phyloP scores from a whole-genome alignment of 371 early-diverging fungal genomes.

The Apophysomyces elegans region DNA sequence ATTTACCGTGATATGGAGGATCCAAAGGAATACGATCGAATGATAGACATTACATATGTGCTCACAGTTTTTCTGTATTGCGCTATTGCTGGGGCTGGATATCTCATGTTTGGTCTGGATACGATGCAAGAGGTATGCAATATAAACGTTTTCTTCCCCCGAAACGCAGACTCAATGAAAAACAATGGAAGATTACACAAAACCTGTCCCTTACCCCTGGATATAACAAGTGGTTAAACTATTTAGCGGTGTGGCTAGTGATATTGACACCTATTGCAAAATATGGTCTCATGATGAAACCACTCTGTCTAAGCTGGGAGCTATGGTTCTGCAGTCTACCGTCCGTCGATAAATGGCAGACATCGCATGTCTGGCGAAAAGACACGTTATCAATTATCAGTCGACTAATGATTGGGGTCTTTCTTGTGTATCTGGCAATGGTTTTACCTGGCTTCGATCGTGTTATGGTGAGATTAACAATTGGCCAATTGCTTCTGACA shows the following conservation, averaged over 20 bases:
- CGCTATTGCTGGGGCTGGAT: constrained; percentile 56
- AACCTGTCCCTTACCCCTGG: constrained; percentile 57
- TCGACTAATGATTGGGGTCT: constrained; percentile 23
- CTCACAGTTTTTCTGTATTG: constrained; percentile 35
- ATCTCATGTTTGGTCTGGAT: constrained; percentile 76
- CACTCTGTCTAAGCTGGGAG: constrained; percentile 58
- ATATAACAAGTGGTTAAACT: constrained; percentile 50
- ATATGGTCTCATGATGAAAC: constrained; percentile 60
- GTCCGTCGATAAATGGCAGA: constrained; percentile 17
- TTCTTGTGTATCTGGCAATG: constrained; percentile 50
- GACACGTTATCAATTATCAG: constrained; percentile 15
- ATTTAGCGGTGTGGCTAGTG: constrained; percentile 56
- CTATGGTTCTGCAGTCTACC: constrained; percentile 27
- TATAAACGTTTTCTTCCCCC: neutral
- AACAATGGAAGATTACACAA: constrained; percentile 54
- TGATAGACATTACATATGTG: constrained; percentile 47
- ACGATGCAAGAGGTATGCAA: constrained; percentile 58
- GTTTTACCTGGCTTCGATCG: constrained; percentile 63
- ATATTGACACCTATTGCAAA: constrained; percentile 70
- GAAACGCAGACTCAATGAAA: neutral
- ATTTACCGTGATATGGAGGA: constrained; percentile 71
- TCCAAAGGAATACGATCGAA: constrained; percentile 49
- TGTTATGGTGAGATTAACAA: constrained; percentile 43
- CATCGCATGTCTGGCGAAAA: neutral
- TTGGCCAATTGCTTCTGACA: neutral